These are phyloP conservation scores for Paecilomyces variotii DNA, from an alignment of 2,329 filamentous ascomycete species.

Conservation along the genomic window DNA sequence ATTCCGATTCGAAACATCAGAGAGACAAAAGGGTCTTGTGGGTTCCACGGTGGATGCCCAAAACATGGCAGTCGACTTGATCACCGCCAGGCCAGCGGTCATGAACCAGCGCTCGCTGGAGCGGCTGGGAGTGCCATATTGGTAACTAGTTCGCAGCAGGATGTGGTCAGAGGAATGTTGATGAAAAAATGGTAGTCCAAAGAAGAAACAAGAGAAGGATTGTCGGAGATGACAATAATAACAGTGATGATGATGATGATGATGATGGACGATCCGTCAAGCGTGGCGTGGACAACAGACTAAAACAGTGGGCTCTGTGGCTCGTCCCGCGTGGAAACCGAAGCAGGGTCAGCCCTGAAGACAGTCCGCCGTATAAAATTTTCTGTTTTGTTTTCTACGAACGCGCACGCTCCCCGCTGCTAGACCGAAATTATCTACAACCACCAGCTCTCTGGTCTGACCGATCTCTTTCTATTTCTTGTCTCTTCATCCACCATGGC, in stretches of 20 bases:
- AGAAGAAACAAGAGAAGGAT: background rate
- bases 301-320: background rate
- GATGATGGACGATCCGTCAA: background rate
- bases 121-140: background rate
- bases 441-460: slow-evolving; percentile 7
- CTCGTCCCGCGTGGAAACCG: background rate
- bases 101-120: background rate
- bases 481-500: slow-evolving; percentile 8
- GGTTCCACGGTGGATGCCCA: background rate
- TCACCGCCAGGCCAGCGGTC: background rate
- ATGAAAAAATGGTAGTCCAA: background rate
- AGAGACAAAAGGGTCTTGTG: background rate
- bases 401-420: background rate
- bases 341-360: background rate
- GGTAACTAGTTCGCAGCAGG: background rate
- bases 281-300: background rate
- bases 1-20: background rate
- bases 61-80: background rate
- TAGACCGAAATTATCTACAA: background rate
- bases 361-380: background rate
- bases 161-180: background rate
- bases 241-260: no score
- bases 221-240: background rate
- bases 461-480: slow-evolving; percentile 5
- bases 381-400: background rate